phyloP scores from a whole-genome alignment of 176 grass and related monocot genomes.

The Alloteropsis semialata region DNA sequence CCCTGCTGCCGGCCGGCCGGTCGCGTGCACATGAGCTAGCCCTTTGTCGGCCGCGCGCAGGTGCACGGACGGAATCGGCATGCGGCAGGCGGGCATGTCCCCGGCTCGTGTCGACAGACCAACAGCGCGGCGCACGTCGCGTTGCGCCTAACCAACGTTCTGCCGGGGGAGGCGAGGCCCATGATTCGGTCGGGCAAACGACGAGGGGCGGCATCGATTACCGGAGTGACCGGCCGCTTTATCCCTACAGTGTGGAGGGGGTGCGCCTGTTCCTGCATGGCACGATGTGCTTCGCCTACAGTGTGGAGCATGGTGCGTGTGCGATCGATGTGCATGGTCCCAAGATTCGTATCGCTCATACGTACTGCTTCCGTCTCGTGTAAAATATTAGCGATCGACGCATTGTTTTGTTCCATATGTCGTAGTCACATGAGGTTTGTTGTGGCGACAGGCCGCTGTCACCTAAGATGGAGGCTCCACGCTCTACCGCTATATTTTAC shows the following conservation, averaged over 20 bases:
- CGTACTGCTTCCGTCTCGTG: not conserved
- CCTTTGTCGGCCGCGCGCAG: not conserved
- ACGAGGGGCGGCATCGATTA: not conserved
- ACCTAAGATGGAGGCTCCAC: not conserved
- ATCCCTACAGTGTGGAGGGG: not conserved
- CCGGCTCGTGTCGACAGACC: not conserved
- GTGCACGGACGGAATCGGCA: not conserved
- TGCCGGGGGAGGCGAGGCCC: constrained; percentile 19
- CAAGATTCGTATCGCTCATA: not conserved
- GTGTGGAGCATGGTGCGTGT: not conserved
- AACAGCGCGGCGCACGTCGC: constrained; percentile 7
- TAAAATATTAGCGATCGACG: not conserved
- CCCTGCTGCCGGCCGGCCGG: not conserved
- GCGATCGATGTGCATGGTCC: constrained; percentile 5
- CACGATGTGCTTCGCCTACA: not conserved
- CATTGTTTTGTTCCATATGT: not conserved
- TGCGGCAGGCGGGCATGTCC: not conserved
- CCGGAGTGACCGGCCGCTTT: not conserved
- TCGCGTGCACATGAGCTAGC: not conserved
- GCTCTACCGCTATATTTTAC: not conserved
- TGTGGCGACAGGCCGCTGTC: not conserved
- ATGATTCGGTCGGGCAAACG: constrained; percentile 26
- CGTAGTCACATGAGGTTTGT: not conserved
- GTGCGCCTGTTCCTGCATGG: not conserved
- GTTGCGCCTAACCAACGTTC: constrained; percentile 6